Conservation (phyloP, 2,329 filamentous ascomycete genomes). For the Alternaria longipes region DNA sequence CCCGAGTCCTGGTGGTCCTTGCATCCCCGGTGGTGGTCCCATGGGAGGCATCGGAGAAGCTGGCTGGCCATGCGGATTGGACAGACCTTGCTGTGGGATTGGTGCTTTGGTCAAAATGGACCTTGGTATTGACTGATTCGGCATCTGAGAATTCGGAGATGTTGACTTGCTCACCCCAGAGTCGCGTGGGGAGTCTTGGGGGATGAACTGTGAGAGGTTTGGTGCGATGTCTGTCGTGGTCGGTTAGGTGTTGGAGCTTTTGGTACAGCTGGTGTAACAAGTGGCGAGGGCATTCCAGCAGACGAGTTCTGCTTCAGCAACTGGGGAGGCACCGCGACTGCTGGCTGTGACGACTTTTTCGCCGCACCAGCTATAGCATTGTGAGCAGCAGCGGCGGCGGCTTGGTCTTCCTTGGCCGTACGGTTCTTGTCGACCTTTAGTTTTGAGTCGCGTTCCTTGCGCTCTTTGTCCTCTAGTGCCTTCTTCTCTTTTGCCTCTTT, state of each 20-base stretch:
- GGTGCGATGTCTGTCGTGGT: conserved; percentile 79
- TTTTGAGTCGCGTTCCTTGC: conserved; percentile 68
- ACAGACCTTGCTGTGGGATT: conserved; percentile 56
- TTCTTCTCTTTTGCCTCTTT: conserved; percentile 77
- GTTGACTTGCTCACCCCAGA: conserved; percentile 58
- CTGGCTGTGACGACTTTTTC: conserved; percentile 51
- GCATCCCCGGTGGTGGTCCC: conserved; percentile 65
- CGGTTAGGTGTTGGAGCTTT: conserved; percentile 84
- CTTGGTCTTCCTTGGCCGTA: conserved; percentile 53
- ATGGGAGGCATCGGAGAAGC: conserved; percentile 72
- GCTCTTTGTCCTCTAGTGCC: conserved; percentile 65
- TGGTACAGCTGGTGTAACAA: conserved; percentile 81
- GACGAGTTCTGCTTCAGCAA: conserved; percentile 62
- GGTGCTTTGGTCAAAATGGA: conserved; percentile 67
- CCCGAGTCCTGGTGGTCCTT: conserved; percentile 62
- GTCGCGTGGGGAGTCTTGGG: conserved; percentile 72
- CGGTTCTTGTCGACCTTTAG: conserved; percentile 56
- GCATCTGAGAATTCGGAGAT: conserved; percentile 70
- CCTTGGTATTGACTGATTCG: conserved; percentile 72
- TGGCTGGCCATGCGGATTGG: conserved; percentile 66
- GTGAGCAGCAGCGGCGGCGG: conserved; percentile 41
- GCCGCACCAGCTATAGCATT: conserved; percentile 34
- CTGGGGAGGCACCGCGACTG: conserved; percentile 63
- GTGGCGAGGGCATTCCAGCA: conserved; percentile 75
- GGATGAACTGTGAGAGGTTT: conserved; percentile 73